These are phyloP conservation scores for Paecilomyces sp. DNA, from an alignment of 2,329 filamentous ascomycete genomes.

Conservation along the genomic window DNA sequence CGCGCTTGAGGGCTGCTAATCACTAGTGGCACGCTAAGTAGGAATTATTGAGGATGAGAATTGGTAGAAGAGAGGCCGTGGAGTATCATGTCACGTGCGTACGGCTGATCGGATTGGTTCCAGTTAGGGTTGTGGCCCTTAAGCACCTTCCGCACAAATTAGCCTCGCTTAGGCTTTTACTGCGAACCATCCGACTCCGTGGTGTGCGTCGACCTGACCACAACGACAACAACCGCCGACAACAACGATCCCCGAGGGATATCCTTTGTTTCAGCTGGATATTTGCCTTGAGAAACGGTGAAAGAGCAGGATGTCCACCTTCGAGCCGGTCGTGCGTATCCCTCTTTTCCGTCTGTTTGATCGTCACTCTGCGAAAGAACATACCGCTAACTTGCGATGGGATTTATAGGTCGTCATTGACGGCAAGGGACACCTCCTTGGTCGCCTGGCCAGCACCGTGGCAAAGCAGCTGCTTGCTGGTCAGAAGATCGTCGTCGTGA, in stretches of 20 bases:
- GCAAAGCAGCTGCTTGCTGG: constrained; percentile 98
- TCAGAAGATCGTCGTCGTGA: constrained; percentile 98
- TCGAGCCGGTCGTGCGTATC: constrained; percentile 58
- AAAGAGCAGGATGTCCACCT: constrained; percentile 56
- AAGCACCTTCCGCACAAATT: constrained; percentile 28
- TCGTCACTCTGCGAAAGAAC: constrained; percentile 1
- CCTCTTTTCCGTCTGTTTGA: constrained; percentile 4
- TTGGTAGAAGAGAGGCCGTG: background rate
- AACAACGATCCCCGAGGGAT: constrained; percentile 35
- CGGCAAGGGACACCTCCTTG: constrained; percentile 99
- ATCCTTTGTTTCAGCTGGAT: constrained; percentile 33
- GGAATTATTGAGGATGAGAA: background rate
- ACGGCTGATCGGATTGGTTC: constrained; percentile 15
- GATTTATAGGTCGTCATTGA: constrained; percentile 83
- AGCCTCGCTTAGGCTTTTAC: constrained; percentile 34
- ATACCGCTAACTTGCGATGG: constrained; percentile 37
- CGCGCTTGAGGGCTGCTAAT: background rate
- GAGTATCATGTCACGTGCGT: constrained; percentile 17
- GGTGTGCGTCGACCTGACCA: constrained; percentile 36
- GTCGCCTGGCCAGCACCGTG: constrained; percentile 94
- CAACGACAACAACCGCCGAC: constrained; percentile 42
- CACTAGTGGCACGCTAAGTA: background rate
- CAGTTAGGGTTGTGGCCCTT: constrained; percentile 35
- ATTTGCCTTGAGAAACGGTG: constrained; percentile 34
- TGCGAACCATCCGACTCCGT: constrained; percentile 34